Percentiles rank a stretch among this genome's conserved stretches.
phyloP scores from a whole-genome alignment of 2,329 filamentous ascomycete species.

The Tolypocladium ovalisporum region DNA sequence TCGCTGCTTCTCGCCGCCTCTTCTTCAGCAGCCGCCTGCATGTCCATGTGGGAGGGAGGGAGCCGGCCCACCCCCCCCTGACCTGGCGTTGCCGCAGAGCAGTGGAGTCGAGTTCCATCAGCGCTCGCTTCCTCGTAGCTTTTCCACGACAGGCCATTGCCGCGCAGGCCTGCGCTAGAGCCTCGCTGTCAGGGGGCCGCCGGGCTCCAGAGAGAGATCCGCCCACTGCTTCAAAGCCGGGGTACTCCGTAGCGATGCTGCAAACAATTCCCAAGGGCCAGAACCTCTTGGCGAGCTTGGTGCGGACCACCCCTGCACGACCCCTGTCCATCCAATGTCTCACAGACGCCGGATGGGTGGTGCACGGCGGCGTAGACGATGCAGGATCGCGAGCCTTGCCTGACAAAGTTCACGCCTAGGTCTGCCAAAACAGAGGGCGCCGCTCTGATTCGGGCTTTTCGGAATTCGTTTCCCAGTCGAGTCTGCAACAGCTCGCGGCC shows the following conservation, averaged over 20 bases:
- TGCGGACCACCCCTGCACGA: background rate
- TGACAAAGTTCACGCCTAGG: background rate
- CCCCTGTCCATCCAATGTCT: background rate
- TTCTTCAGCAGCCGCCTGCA: background rate
- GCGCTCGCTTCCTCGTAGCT: background rate
- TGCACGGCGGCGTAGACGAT: background rate
- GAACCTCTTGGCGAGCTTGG: background rate
- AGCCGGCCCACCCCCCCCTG: no score
- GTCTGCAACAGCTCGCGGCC: background rate
- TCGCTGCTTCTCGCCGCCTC: background rate
- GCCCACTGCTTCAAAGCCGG: background rate
- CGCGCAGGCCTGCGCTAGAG: background rate
- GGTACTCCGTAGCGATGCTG: background rate
- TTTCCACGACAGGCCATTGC: background rate
- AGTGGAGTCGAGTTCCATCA: background rate
- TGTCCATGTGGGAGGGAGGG: background rate
- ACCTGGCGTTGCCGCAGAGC: background rate
- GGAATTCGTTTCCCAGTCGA: background rate
- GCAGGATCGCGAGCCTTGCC: background rate
- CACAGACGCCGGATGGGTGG: background rate
- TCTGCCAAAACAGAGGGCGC: background rate
- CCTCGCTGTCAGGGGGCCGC: background rate
- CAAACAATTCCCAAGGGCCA: background rate
- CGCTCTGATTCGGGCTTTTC: background rate
- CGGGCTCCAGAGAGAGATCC: background rate